Base-by-base conservation (phyloP, 1,284 basidiomycete species). In the Chondrostereum purpureum region DNA sequence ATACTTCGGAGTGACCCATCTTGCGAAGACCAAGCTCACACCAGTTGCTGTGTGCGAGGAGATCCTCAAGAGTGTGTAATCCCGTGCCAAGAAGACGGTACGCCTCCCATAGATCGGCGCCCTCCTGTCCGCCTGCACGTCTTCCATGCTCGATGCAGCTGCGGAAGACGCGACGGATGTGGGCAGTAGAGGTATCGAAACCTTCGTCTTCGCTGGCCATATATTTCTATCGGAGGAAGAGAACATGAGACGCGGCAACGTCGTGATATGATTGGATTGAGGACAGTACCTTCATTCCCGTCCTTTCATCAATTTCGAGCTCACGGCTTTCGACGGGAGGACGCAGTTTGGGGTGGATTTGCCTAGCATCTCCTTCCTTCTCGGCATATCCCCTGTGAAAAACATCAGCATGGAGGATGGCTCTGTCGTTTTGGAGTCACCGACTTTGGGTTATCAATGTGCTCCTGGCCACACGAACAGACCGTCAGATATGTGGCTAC, bases 31-130 rank as follows among this genome's bases (percentile, higher is more conserved):
- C 78, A 24, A 87, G 66, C 61, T 88, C 84, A 58, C 83, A 84
- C 75, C 80, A 88, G 61, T 88, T 88, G 52, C 82, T 87, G 62
- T 92, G 90, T 0, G 89, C 88, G 18, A 87, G 70, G 44, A 92
- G 68, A 59, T 88, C 84, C 58, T 88, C 83, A 60, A 87, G 65
- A 4, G 83, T 86, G 58, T 87, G 83, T 19, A 88, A 67, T 23
- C 78, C 83, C 37, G 77, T 80, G 18, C 83, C 87, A 16, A 89
- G 69, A 6, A 88, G 70, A 13, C 83, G 72, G 53, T 74, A 78
- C 0, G 86, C 83, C 57, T 92, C 88, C 65, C 80, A 91, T 22
- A 80, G 69, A 21, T 81, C 80, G 52, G 69, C 57, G 61, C 80
- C 61, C 59, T 81, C 71, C 56, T 67, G 56, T 46, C 80, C 70